Conservation (phyloP, 768 basidiomycete species). For the Lactarius pseudohatsudake region DNA sequence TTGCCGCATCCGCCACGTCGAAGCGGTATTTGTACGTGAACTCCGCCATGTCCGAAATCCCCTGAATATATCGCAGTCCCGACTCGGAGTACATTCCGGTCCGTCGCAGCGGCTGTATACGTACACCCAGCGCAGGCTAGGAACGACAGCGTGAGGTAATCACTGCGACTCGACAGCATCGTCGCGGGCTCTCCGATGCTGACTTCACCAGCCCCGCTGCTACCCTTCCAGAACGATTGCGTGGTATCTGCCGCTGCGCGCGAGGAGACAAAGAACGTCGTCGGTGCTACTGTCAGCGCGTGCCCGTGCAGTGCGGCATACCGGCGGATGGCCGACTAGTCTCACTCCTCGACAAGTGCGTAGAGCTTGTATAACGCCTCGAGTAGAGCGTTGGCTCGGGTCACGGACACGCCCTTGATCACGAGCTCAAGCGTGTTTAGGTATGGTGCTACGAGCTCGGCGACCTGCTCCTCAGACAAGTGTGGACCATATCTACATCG, state of each 20-base stretch:
- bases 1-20: too few relatives aligned
- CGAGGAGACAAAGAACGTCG: background rate
- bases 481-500: too few relatives aligned
- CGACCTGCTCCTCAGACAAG: too few relatives aligned
- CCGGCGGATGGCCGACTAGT: background rate
- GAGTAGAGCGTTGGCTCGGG: background rate
- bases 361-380: background rate
- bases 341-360: background rate
- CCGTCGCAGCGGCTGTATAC: background rate
- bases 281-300: background rate
- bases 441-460: too few relatives aligned
- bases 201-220: too few relatives aligned
- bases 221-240: background rate
- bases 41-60: background rate
- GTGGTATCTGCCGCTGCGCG: background rate
- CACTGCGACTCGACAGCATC: background rate
- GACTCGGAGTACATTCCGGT: background rate
- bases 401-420: too few relatives aligned
- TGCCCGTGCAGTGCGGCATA: background rate
- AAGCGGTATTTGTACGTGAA: background rate
- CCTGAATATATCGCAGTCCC: background rate
- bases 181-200: too few relatives aligned
- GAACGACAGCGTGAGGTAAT: background rate
- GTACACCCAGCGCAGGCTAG: background rate
- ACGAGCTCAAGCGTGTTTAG: too few relatives aligned